Base-by-base conservation (phyloP, 73 alveolate species). In the Symbiodinium pilosum region DNA sequence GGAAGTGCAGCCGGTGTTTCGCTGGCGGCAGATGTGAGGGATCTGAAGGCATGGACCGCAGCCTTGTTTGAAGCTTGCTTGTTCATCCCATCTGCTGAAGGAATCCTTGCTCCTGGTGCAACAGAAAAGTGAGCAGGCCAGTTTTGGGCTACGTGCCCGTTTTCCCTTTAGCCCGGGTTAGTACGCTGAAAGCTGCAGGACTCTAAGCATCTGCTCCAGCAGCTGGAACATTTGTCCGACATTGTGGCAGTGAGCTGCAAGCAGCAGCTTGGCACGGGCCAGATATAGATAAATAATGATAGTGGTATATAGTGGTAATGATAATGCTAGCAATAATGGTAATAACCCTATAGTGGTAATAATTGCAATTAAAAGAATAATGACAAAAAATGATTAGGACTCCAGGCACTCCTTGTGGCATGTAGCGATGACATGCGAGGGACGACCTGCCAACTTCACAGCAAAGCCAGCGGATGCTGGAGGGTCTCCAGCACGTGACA, bases 21-120 rank as follows among this genome's bases (percentile, higher is more conserved):
- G 84, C 59, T 59, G 87, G 47, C 86, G 5, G 86, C 95, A 3
- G 95, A 88, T 59, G 71, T 88, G 85, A 56, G 75, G 86, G 86
- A n/a, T 24, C 47, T 88, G 40, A 75, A 75, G 86, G 86, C 8
- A 11, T 6, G 12, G 86, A 26, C 30, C n/a, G 86, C 86, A n/a
- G 38, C 43, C 8, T 26, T 26, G 83, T 20, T 26, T 64, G 83
- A 5, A 30, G 9, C 40, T 30, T 64, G 38, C n/a, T n/a, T 28
- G 28, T 75, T 3, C 28, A n/a, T n/a, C n/a, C n/a, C n/a, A n/a
- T n/a, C 11, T 2, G 7, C 36, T 4, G 51, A n/a, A 87, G 71
- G 94, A 77, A 40, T 32, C 52, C 32, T 52, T 77, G 24, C 24
- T 34, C 54, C 34, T 84, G 69, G 81, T 64, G 81, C 81, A 43